These are phyloP conservation scores for Serpula lacrymans DNA, from an alignment of 768 basidiomycete genomes.

Conservation along the genomic window DNA sequence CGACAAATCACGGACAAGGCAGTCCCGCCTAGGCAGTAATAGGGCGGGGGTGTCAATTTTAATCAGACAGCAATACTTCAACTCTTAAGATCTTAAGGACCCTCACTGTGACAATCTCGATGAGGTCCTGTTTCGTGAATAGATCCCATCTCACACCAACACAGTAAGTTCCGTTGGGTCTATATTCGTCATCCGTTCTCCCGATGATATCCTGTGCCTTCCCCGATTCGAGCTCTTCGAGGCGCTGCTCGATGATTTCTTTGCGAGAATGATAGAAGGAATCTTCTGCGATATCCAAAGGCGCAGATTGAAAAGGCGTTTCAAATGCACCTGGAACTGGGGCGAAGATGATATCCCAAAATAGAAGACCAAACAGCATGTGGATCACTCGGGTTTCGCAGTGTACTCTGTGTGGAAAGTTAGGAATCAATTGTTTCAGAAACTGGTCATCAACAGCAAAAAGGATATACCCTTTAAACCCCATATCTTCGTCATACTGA, in stretches of 20 bases:
- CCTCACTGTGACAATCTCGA: slow-evolving; percentile 77
- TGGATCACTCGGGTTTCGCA: slow-evolving; percentile 82
- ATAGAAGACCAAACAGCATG: slow-evolving; percentile 80
- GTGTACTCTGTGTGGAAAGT: slow-evolving; percentile 60
- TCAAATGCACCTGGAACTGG: slow-evolving; percentile 89
- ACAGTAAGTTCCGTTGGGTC: slow-evolving; percentile 67
- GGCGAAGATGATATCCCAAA: slow-evolving; percentile 88
- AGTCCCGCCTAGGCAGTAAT: slow-evolving; percentile 73
- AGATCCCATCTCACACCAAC: slow-evolving; percentile 87
- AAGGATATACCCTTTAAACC: slow-evolving; percentile 80
- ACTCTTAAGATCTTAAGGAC: background rate
- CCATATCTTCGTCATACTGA: slow-evolving; percentile 73
- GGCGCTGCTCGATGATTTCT: slow-evolving; percentile 59
- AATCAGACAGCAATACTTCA: too few relatives aligned
- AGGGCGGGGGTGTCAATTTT: too few relatives aligned
- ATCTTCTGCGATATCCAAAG: slow-evolving; percentile 86
- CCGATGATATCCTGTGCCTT: slow-evolving; percentile 54
- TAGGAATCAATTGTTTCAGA: too few relatives aligned
- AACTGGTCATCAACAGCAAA: too few relatives aligned
- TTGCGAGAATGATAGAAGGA: slow-evolving; percentile 76
- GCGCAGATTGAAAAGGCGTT: slow-evolving; percentile 84
- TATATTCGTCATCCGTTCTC: slow-evolving; percentile 61
- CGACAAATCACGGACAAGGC: slow-evolving; percentile 73
- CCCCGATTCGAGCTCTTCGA: slow-evolving; percentile 58
- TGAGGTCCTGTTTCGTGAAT: slow-evolving; percentile 63